A percentile compares a stretch with the other conserved stretches of the same genome.
Evolutionary conservation across 768 basidiomycete species (phyloP).

Genomic region (Leccinum boreale): DNA sequence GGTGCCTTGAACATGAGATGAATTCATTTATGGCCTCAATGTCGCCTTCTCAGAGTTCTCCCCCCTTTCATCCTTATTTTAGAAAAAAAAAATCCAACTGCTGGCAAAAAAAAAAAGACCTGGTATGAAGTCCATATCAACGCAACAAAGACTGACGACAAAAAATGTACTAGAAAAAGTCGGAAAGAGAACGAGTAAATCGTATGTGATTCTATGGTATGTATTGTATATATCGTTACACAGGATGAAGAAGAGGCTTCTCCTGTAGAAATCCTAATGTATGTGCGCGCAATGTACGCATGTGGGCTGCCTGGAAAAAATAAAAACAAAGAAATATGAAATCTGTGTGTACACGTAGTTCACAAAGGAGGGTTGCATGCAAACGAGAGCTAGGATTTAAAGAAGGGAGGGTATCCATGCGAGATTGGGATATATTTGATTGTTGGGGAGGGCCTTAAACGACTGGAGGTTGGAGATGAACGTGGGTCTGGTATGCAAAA

Average conservation of each 20-base stretch:
- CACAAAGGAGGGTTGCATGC: background rate
- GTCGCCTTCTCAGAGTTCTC: background rate
- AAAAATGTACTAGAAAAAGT: background rate
- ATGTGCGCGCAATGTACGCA: background rate
- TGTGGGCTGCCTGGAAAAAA: background rate
- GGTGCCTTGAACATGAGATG: too few relatives aligned
- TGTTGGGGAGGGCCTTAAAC: background rate
- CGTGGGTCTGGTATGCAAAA: background rate
- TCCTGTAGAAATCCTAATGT: background rate
- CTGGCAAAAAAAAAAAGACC: background rate
- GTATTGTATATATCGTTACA: background rate
- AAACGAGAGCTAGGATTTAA: background rate
- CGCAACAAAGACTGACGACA: background rate
- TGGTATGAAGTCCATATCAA: background rate
- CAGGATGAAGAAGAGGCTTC: background rate
- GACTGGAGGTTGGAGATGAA: background rate
- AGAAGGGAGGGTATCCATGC: conserved; percentile 7
- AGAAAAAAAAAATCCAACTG: background rate
- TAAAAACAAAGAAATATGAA: background rate
- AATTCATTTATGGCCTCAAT: too few relatives aligned
- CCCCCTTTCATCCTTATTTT: background rate
- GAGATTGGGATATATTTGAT: background rate
- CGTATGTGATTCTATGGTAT: conserved; percentile 2
- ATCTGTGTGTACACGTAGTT: background rate
- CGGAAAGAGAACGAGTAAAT: background rate